Percentiles rank a stretch among this genome's conserved stretches.
phyloP scores from a whole-genome alignment of 352 stramenopile genomes.

The Pythium aristosporum region DNA sequence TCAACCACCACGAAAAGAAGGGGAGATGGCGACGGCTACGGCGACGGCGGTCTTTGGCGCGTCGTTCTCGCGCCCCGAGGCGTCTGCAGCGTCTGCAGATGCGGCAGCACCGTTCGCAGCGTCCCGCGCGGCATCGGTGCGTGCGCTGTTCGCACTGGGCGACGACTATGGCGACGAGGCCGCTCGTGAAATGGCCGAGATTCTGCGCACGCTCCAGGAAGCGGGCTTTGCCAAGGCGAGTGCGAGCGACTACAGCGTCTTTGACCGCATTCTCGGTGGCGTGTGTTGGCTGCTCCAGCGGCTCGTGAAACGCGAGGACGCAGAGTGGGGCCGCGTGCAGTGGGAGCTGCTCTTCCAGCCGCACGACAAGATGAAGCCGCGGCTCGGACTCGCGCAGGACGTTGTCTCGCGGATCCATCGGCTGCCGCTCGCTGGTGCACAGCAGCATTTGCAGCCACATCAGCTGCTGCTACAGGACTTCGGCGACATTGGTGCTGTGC shows the following conservation, averaged over 20 bases:
- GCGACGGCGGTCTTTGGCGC: background rate
- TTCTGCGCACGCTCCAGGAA: conserved; percentile 34
- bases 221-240: conserved; percentile 49
- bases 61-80: background rate
- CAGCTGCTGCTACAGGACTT: conserved; percentile 80
- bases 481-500: conserved; percentile 60
- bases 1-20: background rate
- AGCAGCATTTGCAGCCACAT: conserved; percentile 55
- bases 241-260: conserved; percentile 42
- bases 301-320: conserved; percentile 50
- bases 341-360: conserved; percentile 66
- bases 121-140: conserved; percentile 4
- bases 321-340: conserved; percentile 41
- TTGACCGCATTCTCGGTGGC: conserved; percentile 62
- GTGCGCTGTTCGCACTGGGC: conserved; percentile 15
- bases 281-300: conserved; percentile 63
- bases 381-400: conserved; percentile 70
- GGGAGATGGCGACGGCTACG: background rate
- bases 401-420: conserved; percentile 42
- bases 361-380: conserved; percentile 65
- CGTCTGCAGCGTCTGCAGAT: background rate
- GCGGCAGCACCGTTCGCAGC: background rate
- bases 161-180: conserved; percentile 25
- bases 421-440: conserved; percentile 30
- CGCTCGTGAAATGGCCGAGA: conserved; percentile 24